Conservation (phyloP, 176 grass and related monocot genomes). For the Aegilops umbellulata region DNA sequence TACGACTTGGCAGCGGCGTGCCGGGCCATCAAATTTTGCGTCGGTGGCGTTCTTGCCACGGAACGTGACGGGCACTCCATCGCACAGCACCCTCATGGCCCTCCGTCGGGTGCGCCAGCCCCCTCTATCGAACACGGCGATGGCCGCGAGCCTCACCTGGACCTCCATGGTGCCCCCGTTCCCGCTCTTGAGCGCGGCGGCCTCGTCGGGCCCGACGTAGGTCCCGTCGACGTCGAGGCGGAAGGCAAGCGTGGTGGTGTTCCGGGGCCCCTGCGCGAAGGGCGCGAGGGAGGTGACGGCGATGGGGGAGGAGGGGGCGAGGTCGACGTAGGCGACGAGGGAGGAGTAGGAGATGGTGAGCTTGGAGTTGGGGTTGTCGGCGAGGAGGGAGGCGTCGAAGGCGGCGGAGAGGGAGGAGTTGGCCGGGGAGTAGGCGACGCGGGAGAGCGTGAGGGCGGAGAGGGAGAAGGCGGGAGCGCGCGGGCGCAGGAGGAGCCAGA, state of each 20-base stretch:
- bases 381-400: constrained; percentile 58
- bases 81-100: constrained; percentile 61
- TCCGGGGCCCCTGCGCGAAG: constrained; percentile 52
- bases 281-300: constrained; percentile 60
- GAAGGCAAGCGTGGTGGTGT: constrained; percentile 49
- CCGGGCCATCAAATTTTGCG: constrained; percentile 35
- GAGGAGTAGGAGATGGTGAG: constrained; percentile 63
- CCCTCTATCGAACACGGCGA: constrained; percentile 62
- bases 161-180: constrained; percentile 40
- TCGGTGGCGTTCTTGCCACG: constrained; percentile 44
- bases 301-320: constrained; percentile 47
- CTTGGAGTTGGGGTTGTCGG: constrained; percentile 77
- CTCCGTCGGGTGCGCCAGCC: constrained; percentile 78
- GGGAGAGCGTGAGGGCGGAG: constrained; percentile 49
- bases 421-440: constrained; percentile 47
- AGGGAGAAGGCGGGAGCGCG: constrained; percentile 63
- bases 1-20: constrained; percentile 48
- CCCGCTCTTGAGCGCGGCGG: constrained; percentile 39
- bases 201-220: constrained; percentile 60
- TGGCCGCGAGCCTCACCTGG: constrained; percentile 59
- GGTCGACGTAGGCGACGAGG: constrained; percentile 36
- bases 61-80: constrained; percentile 55
- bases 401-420: constrained; percentile 57
- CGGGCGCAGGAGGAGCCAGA: constrained; percentile 88
- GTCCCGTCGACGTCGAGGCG: constrained; percentile 47